Evolutionary conservation across 2,329 filamentous ascomycete species (phyloP).

Genomic region (Massarina eburnea): DNA sequence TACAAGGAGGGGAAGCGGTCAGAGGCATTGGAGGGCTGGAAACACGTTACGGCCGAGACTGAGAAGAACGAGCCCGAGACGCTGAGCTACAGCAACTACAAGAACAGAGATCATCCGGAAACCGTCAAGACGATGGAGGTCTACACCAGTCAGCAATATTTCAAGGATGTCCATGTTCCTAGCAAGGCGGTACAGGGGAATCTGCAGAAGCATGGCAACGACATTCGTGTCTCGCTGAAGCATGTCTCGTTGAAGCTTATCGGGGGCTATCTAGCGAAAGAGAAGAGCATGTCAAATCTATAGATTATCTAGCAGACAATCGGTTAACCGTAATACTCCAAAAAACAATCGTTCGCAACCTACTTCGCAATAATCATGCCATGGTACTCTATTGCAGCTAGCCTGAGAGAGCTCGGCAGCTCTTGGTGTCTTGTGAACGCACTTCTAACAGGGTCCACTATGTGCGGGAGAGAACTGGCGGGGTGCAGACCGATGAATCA

Average conservation of each 20-base stretch:
- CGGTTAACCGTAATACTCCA: not conserved
- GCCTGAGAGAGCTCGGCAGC: too few relatives aligned
- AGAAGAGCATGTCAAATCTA: constrained; percentile 5
- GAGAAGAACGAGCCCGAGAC: constrained; percentile 22
- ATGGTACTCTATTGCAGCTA: too few relatives aligned
- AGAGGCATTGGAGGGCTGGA: constrained; percentile 22
- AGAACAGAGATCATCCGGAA: constrained; percentile 16
- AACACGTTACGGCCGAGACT: constrained; percentile 16
- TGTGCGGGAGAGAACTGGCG: constrained; percentile 5
- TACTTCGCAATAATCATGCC: not conserved
- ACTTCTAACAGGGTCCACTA: too few relatives aligned
- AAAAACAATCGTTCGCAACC: constrained; percentile 1
- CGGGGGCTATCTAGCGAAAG: constrained; percentile 15
- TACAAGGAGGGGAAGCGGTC: constrained; percentile 20
- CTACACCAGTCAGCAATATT: constrained; percentile 21
- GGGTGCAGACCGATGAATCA: constrained; percentile 18
- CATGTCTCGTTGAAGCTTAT: constrained; percentile 14
- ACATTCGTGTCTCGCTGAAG: constrained; percentile 12
- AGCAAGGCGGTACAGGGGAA: constrained; percentile 22
- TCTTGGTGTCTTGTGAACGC: too few relatives aligned
- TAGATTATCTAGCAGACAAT: not conserved
- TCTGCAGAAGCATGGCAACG: constrained; percentile 14
- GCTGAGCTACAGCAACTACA: constrained; percentile 19
- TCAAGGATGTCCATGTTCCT: constrained; percentile 24
- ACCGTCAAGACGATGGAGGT: constrained; percentile 20